These are phyloP conservation scores for Nicotiana paniculata DNA, from an alignment of 257 asterid genomes.

Conservation along the genomic window DNA sequence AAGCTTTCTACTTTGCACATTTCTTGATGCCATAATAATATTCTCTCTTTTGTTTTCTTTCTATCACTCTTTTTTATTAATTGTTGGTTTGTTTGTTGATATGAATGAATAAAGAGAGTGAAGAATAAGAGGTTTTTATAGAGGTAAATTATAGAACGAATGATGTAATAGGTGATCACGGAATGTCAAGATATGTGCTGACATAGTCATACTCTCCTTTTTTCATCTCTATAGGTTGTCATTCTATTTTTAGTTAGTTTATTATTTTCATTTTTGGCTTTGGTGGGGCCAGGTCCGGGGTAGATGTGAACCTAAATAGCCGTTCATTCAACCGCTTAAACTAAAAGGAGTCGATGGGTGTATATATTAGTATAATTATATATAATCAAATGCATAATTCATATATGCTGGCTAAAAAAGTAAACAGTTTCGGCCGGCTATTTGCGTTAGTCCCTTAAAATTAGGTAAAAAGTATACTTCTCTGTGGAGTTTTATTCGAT, in stretches of 20 bases:
- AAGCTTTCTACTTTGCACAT: constrained; percentile 21
- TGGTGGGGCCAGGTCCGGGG: too few species aligned
- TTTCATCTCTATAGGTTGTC: neutral
- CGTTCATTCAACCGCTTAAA: too few species aligned
- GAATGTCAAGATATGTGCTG: constrained; percentile 44
- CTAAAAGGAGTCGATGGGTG: too few species aligned
- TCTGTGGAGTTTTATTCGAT: too few species aligned
- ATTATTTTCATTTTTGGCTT: too few species aligned
- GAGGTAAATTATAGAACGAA: constrained; percentile 1
- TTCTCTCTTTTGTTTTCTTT: constrained; percentile 12
- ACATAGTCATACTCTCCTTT: constrained; percentile 6
- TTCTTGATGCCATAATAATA: constrained; percentile 30
- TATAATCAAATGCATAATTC: too few species aligned
- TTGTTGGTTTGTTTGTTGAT: neutral
- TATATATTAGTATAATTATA: too few species aligned
- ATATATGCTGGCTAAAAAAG: too few species aligned
- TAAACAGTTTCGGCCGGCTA: too few species aligned
- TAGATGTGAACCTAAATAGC: too few species aligned
- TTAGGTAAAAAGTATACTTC: too few species aligned
- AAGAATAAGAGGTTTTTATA: constrained; percentile 31
- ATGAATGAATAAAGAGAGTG: constrained; percentile 4
- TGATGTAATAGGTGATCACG: constrained; percentile 35
- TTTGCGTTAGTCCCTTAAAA: too few species aligned
- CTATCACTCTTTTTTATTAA: neutral
- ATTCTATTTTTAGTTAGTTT: neutral